These are phyloP conservation scores for Stephania cephalantha DNA, from an alignment of 164 flowering plant genomes.

Conservation along the genomic window DNA sequence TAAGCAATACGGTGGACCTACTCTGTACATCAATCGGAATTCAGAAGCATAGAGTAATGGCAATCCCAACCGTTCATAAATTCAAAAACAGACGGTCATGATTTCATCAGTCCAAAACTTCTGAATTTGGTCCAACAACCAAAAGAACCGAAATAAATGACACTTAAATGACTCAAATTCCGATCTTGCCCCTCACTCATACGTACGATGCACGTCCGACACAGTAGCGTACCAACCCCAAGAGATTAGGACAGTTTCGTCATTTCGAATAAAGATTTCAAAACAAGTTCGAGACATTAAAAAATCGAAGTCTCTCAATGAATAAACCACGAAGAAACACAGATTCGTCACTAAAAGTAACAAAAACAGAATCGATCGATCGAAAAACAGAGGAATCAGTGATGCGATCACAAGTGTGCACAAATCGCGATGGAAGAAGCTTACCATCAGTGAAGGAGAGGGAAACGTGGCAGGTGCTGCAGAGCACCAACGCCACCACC, in stretches of 20 bases:
- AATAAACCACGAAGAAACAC: neutral
- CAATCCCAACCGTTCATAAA: neutral
- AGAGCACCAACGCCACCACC: conserved; percentile 33
- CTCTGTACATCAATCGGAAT: neutral
- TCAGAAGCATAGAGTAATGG: neutral
- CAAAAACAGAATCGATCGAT: neutral
- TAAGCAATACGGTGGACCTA: neutral
- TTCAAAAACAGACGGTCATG: neutral
- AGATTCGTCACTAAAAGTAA: neutral
- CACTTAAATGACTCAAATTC: neutral
- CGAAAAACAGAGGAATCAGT: neutral
- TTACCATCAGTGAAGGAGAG: conserved; percentile 38
- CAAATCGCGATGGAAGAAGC: conserved; percentile 5
- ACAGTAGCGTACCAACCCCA: neutral
- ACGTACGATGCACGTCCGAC: neutral
- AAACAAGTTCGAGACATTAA: neutral
- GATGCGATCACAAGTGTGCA: neutral
- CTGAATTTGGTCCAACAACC: neutral
- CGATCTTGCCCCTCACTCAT: neutral
- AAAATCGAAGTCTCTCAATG: neutral
- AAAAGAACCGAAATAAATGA: neutral
- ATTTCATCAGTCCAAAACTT: neutral
- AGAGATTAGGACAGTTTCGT: neutral
- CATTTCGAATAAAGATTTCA: neutral
- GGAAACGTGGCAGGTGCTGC: conserved; percentile 25